phyloP scores from a whole-genome alignment of 805 yeast species.

The Cyberlindnera subsufficiens region DNA sequence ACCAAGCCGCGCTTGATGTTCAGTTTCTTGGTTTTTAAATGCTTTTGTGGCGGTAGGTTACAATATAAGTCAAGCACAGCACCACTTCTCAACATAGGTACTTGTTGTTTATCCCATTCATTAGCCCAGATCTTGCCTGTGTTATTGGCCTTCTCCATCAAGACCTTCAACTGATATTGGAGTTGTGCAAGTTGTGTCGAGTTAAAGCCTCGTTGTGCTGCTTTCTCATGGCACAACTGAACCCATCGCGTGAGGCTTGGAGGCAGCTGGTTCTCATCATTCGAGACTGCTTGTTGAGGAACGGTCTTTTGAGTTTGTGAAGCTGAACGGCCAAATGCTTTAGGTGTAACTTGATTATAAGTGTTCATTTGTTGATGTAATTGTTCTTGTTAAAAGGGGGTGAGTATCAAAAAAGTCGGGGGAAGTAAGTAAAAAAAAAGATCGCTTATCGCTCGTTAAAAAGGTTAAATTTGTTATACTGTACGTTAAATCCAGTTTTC shows the following conservation, averaged over 20 bases:
- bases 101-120: conserved; percentile 23
- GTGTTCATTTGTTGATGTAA: conserved; percentile 5
- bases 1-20: neutral
- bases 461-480: too few relatives aligned
- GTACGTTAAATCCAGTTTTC: too few relatives aligned
- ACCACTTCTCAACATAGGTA: conserved; percentile 18
- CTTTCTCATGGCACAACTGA: conserved; percentile 17
- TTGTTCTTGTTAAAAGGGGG: too few relatives aligned
- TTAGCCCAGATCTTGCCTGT: conserved; percentile 21
- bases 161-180: conserved; percentile 20
- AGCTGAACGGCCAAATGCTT: conserved; percentile 4
- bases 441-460: too few relatives aligned
- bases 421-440: too few relatives aligned
- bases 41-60: conserved; percentile 5
- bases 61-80: conserved; percentile 12
- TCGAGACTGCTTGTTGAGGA: too few relatives aligned
- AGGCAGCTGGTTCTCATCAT: conserved; percentile 7
- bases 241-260: conserved; percentile 18
- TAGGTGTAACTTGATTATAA: conserved; percentile 13
- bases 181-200: conserved; percentile 10
- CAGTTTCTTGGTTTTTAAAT: conserved; percentile 1
- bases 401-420: too few relatives aligned
- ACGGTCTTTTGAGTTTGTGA: conserved; percentile 6
- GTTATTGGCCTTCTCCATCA: conserved; percentile 23
- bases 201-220: conserved; percentile 10